Conservation (phyloP, 2,329 filamentous ascomycete genomes). For the Cladophialophora carrionii region DNA sequence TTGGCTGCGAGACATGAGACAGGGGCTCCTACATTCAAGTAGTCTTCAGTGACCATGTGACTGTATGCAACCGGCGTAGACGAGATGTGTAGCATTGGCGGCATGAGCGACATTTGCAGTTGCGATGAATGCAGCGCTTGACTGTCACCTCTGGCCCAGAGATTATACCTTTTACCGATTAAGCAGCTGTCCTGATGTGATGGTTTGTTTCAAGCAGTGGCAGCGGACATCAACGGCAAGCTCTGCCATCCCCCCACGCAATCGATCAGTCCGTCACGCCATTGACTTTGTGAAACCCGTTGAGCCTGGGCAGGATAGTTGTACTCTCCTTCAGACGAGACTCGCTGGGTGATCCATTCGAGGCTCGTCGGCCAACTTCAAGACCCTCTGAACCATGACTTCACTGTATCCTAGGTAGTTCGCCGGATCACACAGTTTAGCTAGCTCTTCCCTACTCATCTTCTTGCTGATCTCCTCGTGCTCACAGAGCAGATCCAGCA, state of each 20-base stretch:
- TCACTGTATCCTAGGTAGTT: slow-evolving; percentile 49
- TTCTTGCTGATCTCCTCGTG: slow-evolving; percentile 51
- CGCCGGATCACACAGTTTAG: slow-evolving; percentile 60
- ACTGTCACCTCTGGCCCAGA: not conserved
- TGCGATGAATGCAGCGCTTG: not conserved
- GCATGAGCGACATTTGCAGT: not conserved
- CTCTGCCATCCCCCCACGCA: not conserved
- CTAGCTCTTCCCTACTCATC: slow-evolving; percentile 54
- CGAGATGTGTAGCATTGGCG: not conserved
- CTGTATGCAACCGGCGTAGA: not conserved
- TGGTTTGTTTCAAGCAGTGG: not conserved
- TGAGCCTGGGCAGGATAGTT: not conserved
- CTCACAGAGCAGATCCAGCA: slow-evolving; percentile 53
- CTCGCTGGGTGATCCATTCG: slow-evolving; percentile 15
- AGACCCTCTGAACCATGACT: slow-evolving; percentile 44
- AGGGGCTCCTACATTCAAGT: not conserved
- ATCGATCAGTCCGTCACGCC: not conserved
- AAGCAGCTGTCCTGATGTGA: not conserved
- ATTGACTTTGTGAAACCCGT: not conserved
- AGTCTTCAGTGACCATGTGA: not conserved
- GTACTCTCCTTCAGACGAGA: slow-evolving; percentile 19
- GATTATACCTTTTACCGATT: not conserved
- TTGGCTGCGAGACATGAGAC: not conserved
- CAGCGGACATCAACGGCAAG: not conserved
- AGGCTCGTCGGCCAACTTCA: slow-evolving; percentile 32